These are phyloP conservation scores for Digitaria exilis DNA, from an alignment of 202 grass and related monocot genomes.

Conservation along the genomic window DNA sequence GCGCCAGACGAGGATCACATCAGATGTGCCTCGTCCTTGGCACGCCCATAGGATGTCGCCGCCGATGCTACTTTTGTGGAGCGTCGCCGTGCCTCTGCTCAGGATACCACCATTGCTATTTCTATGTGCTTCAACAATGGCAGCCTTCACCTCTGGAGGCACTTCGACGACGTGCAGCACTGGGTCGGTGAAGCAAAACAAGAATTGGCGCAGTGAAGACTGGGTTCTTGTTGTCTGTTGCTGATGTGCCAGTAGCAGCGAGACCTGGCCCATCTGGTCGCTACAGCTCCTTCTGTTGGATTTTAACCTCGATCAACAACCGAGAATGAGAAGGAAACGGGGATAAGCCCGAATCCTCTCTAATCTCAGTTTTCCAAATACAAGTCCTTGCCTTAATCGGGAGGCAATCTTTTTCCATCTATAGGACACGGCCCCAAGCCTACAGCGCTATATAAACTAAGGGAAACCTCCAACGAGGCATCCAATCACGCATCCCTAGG, in stretches of 20 bases:
- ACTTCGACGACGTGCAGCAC: neutral
- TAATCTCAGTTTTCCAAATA: no score
- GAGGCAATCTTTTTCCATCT: no score
- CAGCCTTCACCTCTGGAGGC: neutral
- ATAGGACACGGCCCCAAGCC: no score
- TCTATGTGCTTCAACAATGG: neutral
- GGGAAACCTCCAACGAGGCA: no score
- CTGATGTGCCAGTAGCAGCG: neutral
- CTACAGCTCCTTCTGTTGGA: neutral
- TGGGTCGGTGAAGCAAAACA: neutral
- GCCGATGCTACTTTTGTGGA: neutral
- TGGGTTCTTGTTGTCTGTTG: neutral
- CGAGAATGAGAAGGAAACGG: no score
- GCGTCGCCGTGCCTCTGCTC: neutral
- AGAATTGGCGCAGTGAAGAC: neutral
- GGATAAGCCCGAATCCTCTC: no score
- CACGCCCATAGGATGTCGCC: neutral
- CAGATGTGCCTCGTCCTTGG: neutral
- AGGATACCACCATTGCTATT: neutral
- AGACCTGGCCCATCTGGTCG: neutral
- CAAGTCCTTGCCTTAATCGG: no score
- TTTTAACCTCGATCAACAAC: no score
- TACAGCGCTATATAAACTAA: no score
- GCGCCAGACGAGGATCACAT: conserved; percentile 14
- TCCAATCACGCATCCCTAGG: no score